Evolutionary conservation across 2,329 filamentous ascomycete species (phyloP), one percentile per base, ranked within the genome.

Genomic region (Dactylellina cionopaga): DNA sequence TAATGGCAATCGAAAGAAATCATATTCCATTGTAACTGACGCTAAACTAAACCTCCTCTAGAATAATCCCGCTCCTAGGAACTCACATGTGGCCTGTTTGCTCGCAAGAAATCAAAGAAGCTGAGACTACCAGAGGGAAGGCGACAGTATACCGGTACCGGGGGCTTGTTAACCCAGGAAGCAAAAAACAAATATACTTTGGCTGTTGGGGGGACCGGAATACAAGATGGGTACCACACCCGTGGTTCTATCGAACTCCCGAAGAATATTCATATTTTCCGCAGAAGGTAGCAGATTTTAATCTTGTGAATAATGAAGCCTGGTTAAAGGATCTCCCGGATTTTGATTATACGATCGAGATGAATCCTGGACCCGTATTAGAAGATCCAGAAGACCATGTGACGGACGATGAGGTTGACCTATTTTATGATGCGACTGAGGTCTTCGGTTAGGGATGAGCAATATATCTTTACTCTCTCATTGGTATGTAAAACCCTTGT

Each of bases 211-310:
- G 1, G 7, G 54, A 54, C 29, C 19, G 27, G 13, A n/a, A 49
- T n/a, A 56, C 56, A 10, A 15, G 1, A 5, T 39, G 49, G 29
- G 51, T 41, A 1, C 56, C 49, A 9, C 46, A 70, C 19, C 65
- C 65, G 1, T 35, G 27, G 47, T 62, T 70, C 49, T 62, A 62
- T 41, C 25, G 25, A 25, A 37, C 51, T 3, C 47, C 65, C 25
- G n/a, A 27, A 4, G 19, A n/a, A 4, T 31, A 25, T 35, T 54
- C 39, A 7, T 70, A 41, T 15, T 70, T 25, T 44, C 65, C 65
- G 3, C 5, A 66, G 6, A 39, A 56, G 2, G 9, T 31, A 3
- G 22, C 52, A 15, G 47, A 47, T 1, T 27, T 46, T 39, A 29
- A 39, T 0, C 19, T 15, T 24, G 27, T 22, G 0, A 49, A 56